Evolutionary conservation across 345 rosid genomes (phyloP).

Genomic region (Capsella bursapastoris): DNA sequence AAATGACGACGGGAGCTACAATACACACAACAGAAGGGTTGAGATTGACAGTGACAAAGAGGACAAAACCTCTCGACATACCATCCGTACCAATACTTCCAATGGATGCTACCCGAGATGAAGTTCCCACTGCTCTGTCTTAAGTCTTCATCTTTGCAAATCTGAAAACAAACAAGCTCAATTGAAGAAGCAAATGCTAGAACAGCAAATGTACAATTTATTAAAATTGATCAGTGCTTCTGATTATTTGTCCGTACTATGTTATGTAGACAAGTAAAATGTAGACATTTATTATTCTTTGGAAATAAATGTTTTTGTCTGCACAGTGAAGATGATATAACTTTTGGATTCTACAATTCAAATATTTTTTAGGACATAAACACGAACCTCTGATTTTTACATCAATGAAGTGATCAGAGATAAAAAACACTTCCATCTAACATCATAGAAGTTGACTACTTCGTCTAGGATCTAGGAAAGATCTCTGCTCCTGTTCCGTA

Average conservation of each 20-base stretch:
- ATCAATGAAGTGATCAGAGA: constrained; percentile 30
- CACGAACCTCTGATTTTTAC: constrained; percentile 35
- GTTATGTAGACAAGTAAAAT: constrained; percentile 24
- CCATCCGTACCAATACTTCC: constrained; percentile 51
- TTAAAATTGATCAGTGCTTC: constrained; percentile 13
- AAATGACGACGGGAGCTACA: constrained; percentile 95
- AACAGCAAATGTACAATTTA: constrained; percentile 21
- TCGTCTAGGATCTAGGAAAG: constrained; percentile 39
- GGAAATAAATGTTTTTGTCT: background rate
- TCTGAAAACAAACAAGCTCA: constrained; percentile 1
- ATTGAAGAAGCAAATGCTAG: constrained; percentile 12
- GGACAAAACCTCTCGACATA: constrained; percentile 58
- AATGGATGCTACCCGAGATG: constrained; percentile 50
- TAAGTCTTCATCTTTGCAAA: constrained; percentile 25
- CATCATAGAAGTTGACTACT: constrained; percentile 32
- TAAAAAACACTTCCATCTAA: constrained; percentile 31
- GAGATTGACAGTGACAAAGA: constrained; percentile 65
- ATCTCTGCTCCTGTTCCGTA: constrained; percentile 32
- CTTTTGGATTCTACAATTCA: constrained; percentile 8
- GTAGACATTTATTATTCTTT: constrained; percentile 21
- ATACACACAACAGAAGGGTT: constrained; percentile 91
- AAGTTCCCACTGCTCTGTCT: constrained; percentile 61
- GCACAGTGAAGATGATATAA: constrained; percentile 11
- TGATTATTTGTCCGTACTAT: constrained; percentile 22
- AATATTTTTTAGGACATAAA: constrained; percentile 15